These are phyloP conservation scores for Sarocladiaceae sp. DNA, from an alignment of 2,329 filamentous ascomycete species.

Conservation along the genomic window DNA sequence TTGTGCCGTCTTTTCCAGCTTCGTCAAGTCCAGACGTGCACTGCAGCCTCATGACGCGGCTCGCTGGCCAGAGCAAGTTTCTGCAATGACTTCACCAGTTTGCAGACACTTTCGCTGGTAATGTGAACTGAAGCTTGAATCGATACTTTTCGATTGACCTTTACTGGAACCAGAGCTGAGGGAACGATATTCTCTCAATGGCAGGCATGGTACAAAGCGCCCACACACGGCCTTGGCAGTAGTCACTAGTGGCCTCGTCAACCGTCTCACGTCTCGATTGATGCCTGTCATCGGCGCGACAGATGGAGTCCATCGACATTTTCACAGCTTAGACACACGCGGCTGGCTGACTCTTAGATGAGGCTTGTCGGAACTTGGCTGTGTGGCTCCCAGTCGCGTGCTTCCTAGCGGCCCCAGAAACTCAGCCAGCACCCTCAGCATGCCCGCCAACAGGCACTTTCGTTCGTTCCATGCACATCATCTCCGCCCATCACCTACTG, in stretches of 20 bases:
- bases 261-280: background rate
- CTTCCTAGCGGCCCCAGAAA: background rate
- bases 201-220: too few species aligned
- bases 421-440: too few species aligned
- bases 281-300: slow-evolving; percentile 1
- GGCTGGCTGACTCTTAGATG: too few species aligned
- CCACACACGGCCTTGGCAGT: slow-evolving; percentile 1
- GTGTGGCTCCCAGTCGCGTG: background rate
- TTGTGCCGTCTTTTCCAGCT: too few species aligned
- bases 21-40: too few species aligned
- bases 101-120: too few species aligned
- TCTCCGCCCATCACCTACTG: background rate
- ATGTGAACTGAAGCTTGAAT: too few species aligned
- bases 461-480: background rate
- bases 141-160: too few species aligned
- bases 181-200: too few species aligned
- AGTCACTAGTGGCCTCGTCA: slow-evolving; percentile 4
- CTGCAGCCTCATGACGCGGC: background rate
- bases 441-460: too few species aligned
- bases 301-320: background rate
- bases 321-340: background rate
- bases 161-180: too few species aligned
- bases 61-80: too few species aligned
- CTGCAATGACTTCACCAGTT: background rate
- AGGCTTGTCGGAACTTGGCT: background rate